Evolutionary conservation across 2,329 filamentous ascomycete genomes (phyloP), one percentile per base, ranked within the genome.

Genomic region (Corniculantispora saksenae): DNA sequence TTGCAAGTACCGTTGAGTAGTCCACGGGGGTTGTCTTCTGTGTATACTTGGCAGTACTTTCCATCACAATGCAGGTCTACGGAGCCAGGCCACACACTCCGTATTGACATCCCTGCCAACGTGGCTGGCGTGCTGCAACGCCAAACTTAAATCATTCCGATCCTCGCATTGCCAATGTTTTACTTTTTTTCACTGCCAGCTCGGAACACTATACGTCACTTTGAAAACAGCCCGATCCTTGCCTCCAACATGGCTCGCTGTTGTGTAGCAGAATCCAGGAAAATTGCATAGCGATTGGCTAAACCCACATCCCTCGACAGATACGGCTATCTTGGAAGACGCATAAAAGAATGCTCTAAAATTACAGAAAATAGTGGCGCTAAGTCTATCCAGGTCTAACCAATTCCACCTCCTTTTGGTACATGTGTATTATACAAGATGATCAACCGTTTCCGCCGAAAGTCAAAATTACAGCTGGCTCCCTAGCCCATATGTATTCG

Each of bases 361-460:
- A 57, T 43, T 25, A 27, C 32, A 53, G 7, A n/a, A 51, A 32
- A 17, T 50, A 50, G 51, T 63, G 61, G 53, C 29, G 53, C 60
- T 48, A 5, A 56, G 61, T 63, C 61, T 63, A 63, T 63, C 61
- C 61, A 55, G 29, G 61, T 63, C 61, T 63, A 62, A 21, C 51
- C 55, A 23, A 47, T n/a, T 62, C 60, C 15, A 27, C 61, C 51
- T 40, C 59, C 25, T 45, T 40, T 40, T 48, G 5, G 19, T 55
- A 63, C 53, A 63, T 35, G 29, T 35, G 29, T 57, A 56, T 2
- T 63, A 35, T 63, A 63, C 60, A 63, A 63, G 29, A 29, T 57
- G 19, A 57, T 38, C 27, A 27, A 47, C 38, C 25, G 8, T 12
- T 54, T 51, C 7, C 40, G 35, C 38, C 51, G 1, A n/a, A 48